Percentiles rank a stretch among this genome's conserved stretches.
Evolutionary conservation across 192 early-diverging fungal species (phyloP).

Genomic region (Coemansia sp.): DNA sequence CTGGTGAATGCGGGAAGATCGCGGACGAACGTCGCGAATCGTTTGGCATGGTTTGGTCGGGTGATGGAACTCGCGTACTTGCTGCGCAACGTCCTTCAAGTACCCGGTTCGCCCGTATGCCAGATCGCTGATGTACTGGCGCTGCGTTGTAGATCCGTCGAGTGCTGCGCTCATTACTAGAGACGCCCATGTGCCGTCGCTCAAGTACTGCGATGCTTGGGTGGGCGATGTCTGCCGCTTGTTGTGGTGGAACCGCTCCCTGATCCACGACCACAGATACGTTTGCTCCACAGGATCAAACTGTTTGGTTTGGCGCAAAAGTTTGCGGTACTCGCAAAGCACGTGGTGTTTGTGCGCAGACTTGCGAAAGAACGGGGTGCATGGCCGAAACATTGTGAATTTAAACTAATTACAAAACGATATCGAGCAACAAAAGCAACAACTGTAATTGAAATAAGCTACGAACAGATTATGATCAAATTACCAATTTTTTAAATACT

Average conservation of each 20-base stretch:
- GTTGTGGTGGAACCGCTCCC: conserved; percentile 52
- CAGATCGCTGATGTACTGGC: conserved; percentile 34
- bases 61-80: conserved; percentile 31
- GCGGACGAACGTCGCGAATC: conserved; percentile 41
- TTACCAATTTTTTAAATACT: not conserved
- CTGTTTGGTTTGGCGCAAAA: conserved; percentile 26
- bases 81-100: conserved; percentile 30
- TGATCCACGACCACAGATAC: conserved; percentile 52
- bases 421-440: not conserved
- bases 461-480: not conserved
- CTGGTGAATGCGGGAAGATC: conserved; percentile 25
- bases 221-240: conserved; percentile 36
- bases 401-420: not conserved
- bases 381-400: conserved; percentile 31
- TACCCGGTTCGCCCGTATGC: conserved; percentile 49
- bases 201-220: conserved; percentile 16
- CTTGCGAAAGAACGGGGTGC: conserved; percentile 37
- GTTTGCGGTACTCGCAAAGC: conserved; percentile 18
- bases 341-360: conserved; percentile 18
- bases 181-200: conserved; percentile 26
- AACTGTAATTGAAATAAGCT: not conserved
- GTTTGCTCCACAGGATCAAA: conserved; percentile 41
- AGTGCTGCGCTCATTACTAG: conserved; percentile 25
- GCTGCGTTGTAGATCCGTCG: conserved; percentile 5
- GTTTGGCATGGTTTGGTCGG: conserved; percentile 38